Base-by-base conservation (phyloP, 169 alveolate species). In the Cryptosporidium canis region DNA sequence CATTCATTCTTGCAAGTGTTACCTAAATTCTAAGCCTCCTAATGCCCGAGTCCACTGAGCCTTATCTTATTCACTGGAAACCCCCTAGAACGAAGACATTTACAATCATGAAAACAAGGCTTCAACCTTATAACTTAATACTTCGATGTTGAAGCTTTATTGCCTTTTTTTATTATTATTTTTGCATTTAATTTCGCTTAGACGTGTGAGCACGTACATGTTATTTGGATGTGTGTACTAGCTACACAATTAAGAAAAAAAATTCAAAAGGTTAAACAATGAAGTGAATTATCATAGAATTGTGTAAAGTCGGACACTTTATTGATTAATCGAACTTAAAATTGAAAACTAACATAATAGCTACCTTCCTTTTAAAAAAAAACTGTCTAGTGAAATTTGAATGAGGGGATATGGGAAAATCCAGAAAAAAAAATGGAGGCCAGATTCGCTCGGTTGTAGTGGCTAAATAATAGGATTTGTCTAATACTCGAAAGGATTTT, bases 151-250 rank as follows among this genome's bases (percentile, higher is more conserved):
- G 1, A 51, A 51, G 29, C 39, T 31, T 48, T 43, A 12, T 70
- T 51, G 9, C 65, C 41, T 31, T 53, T 70, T 35, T 33, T 53
- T 29, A 31, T 35, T 48, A 35, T 21, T 21, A 51, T 45, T 70
- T n/a, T 9, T 14, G 33, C 18, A 27, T 45, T 77, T 33, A 21
- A 16, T 51, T 21, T 24, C 41, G 3, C 27, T 41, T 77, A 77
- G 87, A 77, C 87, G 87, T 77, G 87, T n/a, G 47, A 33, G 37
- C 87, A 77, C 87, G 87, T 77, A 55, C 87, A 77, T 77, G 87
- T 41, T 58, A 63, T 37, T 66, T 21, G 41, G 61, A 58, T 58
- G 70, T 55, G 77, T 55, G 71, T 35, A 61, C 16, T n/a, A 43
- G 7, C 56, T 77, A 56, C 71, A 39, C 64, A 43, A 31, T 6